Percentiles rank a stretch among this genome's conserved stretches.
Conservation (phyloP, 768 basidiomycete species). For the Phaeotremella fagi region DNA sequence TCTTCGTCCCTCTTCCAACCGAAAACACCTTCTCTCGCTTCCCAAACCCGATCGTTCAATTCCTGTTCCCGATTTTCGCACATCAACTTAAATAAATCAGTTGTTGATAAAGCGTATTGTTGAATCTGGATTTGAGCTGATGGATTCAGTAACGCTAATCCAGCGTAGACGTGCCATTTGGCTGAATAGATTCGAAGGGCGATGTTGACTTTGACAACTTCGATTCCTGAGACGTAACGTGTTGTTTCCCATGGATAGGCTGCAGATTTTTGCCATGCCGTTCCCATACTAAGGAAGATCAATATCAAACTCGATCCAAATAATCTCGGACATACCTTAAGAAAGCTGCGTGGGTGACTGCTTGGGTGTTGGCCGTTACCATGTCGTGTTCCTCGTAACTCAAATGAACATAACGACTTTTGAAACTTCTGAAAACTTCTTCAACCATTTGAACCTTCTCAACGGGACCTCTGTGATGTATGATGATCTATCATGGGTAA, state of each 20-base stretch:
- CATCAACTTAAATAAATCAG: slow-evolving; percentile 95
- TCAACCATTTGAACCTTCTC: slow-evolving; percentile 72
- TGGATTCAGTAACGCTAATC: slow-evolving; percentile 95
- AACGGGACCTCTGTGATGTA: slow-evolving; percentile 75
- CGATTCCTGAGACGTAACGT: slow-evolving; percentile 92
- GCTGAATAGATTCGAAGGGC: slow-evolving; percentile 92
- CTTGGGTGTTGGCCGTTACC: slow-evolving; percentile 97
- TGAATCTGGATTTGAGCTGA: slow-evolving; percentile 81
- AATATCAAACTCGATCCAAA: neutral
- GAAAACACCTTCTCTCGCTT: slow-evolving; percentile 73
- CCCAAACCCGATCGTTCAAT: slow-evolving; percentile 68
- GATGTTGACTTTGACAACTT: slow-evolving; percentile 97
- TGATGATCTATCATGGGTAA: slow-evolving; percentile 63
- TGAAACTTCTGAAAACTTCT: slow-evolving; percentile 69
- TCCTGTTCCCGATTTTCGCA: slow-evolving; percentile 56
- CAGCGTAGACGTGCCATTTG: slow-evolving; percentile 98
- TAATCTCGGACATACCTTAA: slow-evolving; percentile 59
- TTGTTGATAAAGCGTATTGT: slow-evolving; percentile 77
- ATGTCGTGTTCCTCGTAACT: slow-evolving; percentile 95
- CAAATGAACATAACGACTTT: slow-evolving; percentile 81
- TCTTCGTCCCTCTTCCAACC: slow-evolving; percentile 48
- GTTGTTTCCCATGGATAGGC: slow-evolving; percentile 91
- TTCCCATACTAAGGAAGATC: slow-evolving; percentile 95
- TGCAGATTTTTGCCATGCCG: slow-evolving; percentile 74
- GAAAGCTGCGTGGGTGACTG: slow-evolving; percentile 96